Base-by-base conservation (phyloP, 345 rosid species). In the Lepidium africanum region DNA sequence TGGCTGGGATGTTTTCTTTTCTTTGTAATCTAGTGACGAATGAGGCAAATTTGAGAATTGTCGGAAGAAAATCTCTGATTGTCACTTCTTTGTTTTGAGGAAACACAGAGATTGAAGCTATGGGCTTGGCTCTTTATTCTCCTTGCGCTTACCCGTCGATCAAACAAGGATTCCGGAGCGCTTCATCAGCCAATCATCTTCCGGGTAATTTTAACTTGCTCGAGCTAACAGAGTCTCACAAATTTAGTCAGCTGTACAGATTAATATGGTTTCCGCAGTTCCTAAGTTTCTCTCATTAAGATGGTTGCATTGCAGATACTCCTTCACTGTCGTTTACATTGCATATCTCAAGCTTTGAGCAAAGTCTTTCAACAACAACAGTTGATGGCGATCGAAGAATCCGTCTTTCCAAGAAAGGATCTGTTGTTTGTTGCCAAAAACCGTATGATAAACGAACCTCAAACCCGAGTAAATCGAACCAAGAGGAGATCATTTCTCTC, bases 211-310 rank as follows among this genome's bases (percentile, higher is more conserved):
- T 41, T 17, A 54, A 9, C 40, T n/a, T 54, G 9, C 59, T 30
- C 1, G 27, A 36, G 10, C 37, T 17, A 10, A 35, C 11, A 10
- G 8, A 8, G 15, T 5, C 1, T 17, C 7, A 21, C 1, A 5
- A 2, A 4, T n/a, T 78, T 65, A 81, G 86, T 74, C 80, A 83
- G 88, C 91, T 84, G 88, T 81, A 86, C 76, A 85, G 76, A 74
- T 68, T 74, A 74, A 65, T 68, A 56, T 73, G 79, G 47, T 19
- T 53, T 33, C 2, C 13, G 7, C 21, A 53, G 58, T 14, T 14
- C 19, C 57, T 27, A 52, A 7, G 16, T 30, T 13, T 3, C n/a
- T 41, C 46, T 42, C 16, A 15, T 43, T 14, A 15, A 43, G 27
- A 15, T 43, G 21, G 48, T 10, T 15, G 9, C 43, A 40, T 77